Conservation (phyloP, 805 yeast species). For the Zygoascus tannicola region DNA sequence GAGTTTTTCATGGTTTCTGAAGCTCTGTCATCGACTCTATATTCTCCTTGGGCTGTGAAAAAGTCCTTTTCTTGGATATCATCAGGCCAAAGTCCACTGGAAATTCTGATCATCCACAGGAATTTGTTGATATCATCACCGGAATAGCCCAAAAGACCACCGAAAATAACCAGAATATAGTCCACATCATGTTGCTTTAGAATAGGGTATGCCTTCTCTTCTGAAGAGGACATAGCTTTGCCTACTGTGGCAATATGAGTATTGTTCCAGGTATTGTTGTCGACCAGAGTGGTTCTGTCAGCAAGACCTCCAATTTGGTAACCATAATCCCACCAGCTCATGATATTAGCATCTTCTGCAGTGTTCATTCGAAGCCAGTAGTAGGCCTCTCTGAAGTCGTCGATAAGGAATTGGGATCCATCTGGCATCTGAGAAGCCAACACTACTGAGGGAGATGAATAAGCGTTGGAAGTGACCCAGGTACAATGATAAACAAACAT, state of each 20-base stretch:
- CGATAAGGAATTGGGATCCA: slow-evolving; percentile 77
- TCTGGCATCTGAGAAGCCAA: slow-evolving; percentile 75
- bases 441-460: slow-evolving; percentile 96
- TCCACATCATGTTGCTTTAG: slow-evolving; percentile 90
- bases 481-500: slow-evolving; percentile 91
- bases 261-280: slow-evolving; percentile 98
- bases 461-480: slow-evolving; percentile 93
- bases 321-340: slow-evolving; percentile 99
- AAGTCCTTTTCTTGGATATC: slow-evolving; percentile 78
- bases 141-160: slow-evolving; percentile 85
- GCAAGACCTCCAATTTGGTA: slow-evolving; percentile 99
- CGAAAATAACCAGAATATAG: slow-evolving; percentile 85
- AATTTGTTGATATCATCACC: slow-evolving; percentile 97
- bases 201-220: slow-evolving; percentile 80
- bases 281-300: slow-evolving; percentile 95
- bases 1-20: slow-evolving; percentile 80
- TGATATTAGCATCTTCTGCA: slow-evolving; percentile 86
- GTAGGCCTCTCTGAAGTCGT: slow-evolving; percentile 97
- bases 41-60: slow-evolving; percentile 82
- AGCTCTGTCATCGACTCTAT: slow-evolving; percentile 74
- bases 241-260: slow-evolving; percentile 99
- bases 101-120: slow-evolving; percentile 96
- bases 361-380: slow-evolving; percentile 99
- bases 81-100: slow-evolving; percentile 99
- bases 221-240: slow-evolving; percentile 88